Evolutionary conservation across 306 rosid species (phyloP), one percentile per base, ranked within the genome.

Genomic region (Abrus pulchellus): DNA sequence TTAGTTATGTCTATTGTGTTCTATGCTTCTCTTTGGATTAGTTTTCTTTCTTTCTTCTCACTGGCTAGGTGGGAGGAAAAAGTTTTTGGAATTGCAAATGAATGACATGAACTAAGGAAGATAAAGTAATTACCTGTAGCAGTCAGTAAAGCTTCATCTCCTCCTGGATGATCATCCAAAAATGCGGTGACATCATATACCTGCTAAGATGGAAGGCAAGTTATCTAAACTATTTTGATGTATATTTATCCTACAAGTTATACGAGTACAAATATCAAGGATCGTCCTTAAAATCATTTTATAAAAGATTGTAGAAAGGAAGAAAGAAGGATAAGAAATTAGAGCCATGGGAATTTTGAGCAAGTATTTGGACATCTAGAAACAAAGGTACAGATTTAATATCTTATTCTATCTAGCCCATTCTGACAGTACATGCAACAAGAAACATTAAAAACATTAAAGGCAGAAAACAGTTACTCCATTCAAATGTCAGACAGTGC

Each of bases 101-200:
- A 61, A 20, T 62, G 11, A 52, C 10, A 47, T 41, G 43, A 71
- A 67, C 20, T 12, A 55, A 47, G 2, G 2, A 64, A 77, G 75
- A 70, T 78, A 81, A 74, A 75, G 52, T 55, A 65, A 82, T 77
- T 91, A 96, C 98, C 99, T 1, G 90, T 82, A 52, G 94, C 84
- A 71, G 87, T 75, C 54, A 91, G 65, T 85, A 93, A 84, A 84
- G 85, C 87, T 85, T 95, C 99, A 49, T 90, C 99, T n/a, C 99
- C 99, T 72, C 98, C 98, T 5, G 98, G 99, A 83, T 95, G 99
- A 49, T 93, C 99, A 57, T 89, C 96, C 88, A 95, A 75, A 84
- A 89, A 92, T n/a, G 89, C 57, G 64, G 99, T 93, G 65, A 95
- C 97, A 90, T 95, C 88, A 68, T 95, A 93, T 27, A 86, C 98